These are phyloP conservation scores for Schizophyllum amplum DNA, from an alignment of 1,284 basidiomycete genomes.

Conservation along the genomic window DNA sequence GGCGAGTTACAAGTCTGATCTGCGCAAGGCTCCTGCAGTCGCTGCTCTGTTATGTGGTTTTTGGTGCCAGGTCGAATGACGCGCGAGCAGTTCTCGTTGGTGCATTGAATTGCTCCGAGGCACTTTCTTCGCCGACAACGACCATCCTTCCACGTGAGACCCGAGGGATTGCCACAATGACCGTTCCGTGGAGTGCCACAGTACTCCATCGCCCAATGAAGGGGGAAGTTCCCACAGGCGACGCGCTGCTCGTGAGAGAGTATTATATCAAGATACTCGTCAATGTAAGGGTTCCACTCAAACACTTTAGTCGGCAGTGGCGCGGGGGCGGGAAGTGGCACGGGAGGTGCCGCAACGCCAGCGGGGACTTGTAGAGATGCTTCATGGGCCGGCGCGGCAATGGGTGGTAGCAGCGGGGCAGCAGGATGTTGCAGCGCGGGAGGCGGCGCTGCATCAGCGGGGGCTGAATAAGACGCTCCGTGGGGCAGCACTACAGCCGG, in stretches of 20 bases:
- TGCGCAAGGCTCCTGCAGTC: conserved; percentile 2
- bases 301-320: background rate
- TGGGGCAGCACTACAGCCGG: no score
- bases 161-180: background rate
- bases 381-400: no score
- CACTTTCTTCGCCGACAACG: conserved; percentile 11
- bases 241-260: background rate
- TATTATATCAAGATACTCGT: background rate
- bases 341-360: no score
- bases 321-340: no score
- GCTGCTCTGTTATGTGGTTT: background rate
- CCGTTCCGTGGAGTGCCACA: background rate
- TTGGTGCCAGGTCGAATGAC: conserved; percentile 14
- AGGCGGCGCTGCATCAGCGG: no score
- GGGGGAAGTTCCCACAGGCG: background rate
- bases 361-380: no score
- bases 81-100: conserved; percentile 11
- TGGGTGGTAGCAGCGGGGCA: no score
- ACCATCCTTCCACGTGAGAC: conserved; percentile 11
- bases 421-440: no score
- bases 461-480: no score
- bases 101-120: conserved; percentile 16
- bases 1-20: background rate
- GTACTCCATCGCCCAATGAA: background rate
- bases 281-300: background rate